These are phyloP conservation scores for Mrakia hoshinonis DNA, from an alignment of 768 basidiomycete genomes.

Conservation along the genomic window DNA sequence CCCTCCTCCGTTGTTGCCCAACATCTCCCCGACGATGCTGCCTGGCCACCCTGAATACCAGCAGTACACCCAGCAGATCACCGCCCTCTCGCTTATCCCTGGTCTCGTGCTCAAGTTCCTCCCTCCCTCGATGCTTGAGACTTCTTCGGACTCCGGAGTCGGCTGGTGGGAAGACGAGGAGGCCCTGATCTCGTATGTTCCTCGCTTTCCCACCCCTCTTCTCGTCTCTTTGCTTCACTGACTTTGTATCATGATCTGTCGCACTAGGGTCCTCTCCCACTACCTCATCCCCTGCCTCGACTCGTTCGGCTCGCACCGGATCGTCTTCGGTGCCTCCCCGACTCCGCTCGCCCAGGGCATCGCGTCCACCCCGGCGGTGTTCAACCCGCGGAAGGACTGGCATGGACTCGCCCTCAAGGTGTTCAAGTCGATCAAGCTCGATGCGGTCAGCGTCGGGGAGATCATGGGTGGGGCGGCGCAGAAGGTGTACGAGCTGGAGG, in stretches of 20 bases:
- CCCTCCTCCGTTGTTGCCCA: background rate
- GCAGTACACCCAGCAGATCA: slow-evolving; percentile 12
- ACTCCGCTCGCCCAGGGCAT: background rate
- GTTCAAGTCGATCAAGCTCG: slow-evolving; percentile 16
- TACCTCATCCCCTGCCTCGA: slow-evolving; percentile 26
- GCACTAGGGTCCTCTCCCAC: slow-evolving; percentile 14
- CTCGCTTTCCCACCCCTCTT: background rate
- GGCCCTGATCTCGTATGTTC: slow-evolving; percentile 2
- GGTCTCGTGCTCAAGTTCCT: slow-evolving; percentile 27
- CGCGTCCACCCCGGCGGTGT: background rate
- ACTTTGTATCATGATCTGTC: background rate
- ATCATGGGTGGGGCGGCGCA: slow-evolving; percentile 18
- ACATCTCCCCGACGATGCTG: background rate
- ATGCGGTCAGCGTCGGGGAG: slow-evolving; percentile 21
- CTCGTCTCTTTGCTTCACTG: background rate
- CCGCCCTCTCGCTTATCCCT: slow-evolving; percentile 27
- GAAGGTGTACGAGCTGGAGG: slow-evolving; percentile 15
- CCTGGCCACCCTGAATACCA: background rate
- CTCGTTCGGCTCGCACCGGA: slow-evolving; percentile 27
- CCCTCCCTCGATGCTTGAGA: slow-evolving; percentile 18
- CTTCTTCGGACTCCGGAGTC: background rate
- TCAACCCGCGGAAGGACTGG: slow-evolving; percentile 13
- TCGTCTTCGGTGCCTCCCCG: slow-evolving; percentile 25
- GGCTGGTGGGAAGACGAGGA: slow-evolving; percentile 29
- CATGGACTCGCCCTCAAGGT: slow-evolving; percentile 13